Conservation (phyloP, 768 basidiomycete species). For the Cystofilobasidium ferigula region DNA sequence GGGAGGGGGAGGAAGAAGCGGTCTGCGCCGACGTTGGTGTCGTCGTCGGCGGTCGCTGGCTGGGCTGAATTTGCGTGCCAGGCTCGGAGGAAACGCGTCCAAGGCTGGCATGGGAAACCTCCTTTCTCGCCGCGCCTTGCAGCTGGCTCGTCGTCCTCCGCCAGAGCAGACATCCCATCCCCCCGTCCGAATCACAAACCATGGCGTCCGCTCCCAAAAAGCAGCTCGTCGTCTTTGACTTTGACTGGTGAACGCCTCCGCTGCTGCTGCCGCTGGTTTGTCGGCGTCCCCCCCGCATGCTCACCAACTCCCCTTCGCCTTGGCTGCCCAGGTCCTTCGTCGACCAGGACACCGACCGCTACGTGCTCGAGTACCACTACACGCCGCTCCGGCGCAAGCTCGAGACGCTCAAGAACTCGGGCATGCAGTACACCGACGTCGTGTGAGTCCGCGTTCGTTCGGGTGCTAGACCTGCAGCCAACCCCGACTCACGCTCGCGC, state of each 20-base stretch:
- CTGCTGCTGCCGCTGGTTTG: not conserved
- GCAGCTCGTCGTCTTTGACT: slow-evolving; percentile 86
- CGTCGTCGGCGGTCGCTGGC: too few species aligned
- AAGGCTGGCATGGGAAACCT: too few species aligned
- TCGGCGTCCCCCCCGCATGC: not conserved
- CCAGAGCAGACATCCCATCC: not conserved
- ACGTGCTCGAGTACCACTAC: slow-evolving; percentile 62
- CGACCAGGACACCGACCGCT: slow-evolving; percentile 95
- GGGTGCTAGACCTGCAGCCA: not conserved
- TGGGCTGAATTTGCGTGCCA: too few species aligned
- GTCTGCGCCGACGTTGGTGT: too few species aligned
- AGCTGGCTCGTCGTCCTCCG: too few species aligned
- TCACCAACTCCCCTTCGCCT: slow-evolving; percentile 14
- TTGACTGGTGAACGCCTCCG: slow-evolving; percentile 62
- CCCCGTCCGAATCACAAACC: not conserved
- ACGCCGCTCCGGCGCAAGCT: slow-evolving; percentile 74
- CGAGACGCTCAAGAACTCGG: slow-evolving; percentile 50
- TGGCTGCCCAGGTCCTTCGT: slow-evolving; percentile 41
- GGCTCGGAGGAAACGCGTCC: too few species aligned
- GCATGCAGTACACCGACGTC: slow-evolving; percentile 83
- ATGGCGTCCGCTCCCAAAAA: slow-evolving; percentile 2
- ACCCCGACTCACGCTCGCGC: not conserved
- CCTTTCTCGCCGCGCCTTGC: too few species aligned
- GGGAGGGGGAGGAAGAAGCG: too few species aligned
- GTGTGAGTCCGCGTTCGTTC: slow-evolving; percentile 49